Percentiles rank a stretch among this genome's conserved stretches.
phyloP scores from a whole-genome alignment of 192 early-diverging fungal genomes.

The Dimargaris cristalligena region DNA sequence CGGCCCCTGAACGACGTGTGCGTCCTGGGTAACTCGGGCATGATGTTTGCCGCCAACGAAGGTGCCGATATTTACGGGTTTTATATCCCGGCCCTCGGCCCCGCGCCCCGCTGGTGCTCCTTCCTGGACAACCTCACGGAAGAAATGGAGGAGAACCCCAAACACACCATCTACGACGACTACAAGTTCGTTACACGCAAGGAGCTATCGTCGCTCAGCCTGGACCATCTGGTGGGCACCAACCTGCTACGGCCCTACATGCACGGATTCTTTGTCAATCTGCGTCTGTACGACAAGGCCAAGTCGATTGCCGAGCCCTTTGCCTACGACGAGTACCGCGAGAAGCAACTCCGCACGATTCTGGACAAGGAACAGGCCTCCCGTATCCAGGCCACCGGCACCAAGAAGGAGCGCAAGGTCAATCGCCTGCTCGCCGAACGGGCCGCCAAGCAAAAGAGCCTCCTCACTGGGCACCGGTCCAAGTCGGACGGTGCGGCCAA shows the following conservation, averaged over 20 bases:
- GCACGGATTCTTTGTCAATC: constrained; percentile 97
- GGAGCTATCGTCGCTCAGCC: constrained; percentile 66
- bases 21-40: constrained; percentile 58
- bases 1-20: constrained; percentile 89
- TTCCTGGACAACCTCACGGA: constrained; percentile 96
- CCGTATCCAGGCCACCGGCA: constrained; percentile 57
- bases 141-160: constrained; percentile 78
- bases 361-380: constrained; percentile 69
- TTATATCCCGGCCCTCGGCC: constrained; percentile 81
- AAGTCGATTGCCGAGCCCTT: constrained; percentile 92
- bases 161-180: constrained; percentile 80
- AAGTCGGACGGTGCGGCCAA: constrained; percentile 19
- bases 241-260: constrained; percentile 89
- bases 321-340: constrained; percentile 80
- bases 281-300: constrained; percentile 88
- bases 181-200: constrained; percentile 94
- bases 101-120: constrained; percentile 79
- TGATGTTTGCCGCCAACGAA: constrained; percentile 85
- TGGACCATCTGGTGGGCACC: constrained; percentile 85
- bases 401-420: constrained; percentile 78
- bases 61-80: constrained; percentile 82
- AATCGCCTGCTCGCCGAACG: constrained; percentile 74
- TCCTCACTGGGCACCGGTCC: constrained; percentile 27
- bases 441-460: constrained; percentile 24
- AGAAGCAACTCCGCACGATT: constrained; percentile 59